A percentile compares a stretch with the other conserved stretches of the same genome.
These are phyloP conservation scores for Protomyces pachydermus DNA, from an alignment of 1,139 yeast genomes.

Conservation along the genomic window DNA sequence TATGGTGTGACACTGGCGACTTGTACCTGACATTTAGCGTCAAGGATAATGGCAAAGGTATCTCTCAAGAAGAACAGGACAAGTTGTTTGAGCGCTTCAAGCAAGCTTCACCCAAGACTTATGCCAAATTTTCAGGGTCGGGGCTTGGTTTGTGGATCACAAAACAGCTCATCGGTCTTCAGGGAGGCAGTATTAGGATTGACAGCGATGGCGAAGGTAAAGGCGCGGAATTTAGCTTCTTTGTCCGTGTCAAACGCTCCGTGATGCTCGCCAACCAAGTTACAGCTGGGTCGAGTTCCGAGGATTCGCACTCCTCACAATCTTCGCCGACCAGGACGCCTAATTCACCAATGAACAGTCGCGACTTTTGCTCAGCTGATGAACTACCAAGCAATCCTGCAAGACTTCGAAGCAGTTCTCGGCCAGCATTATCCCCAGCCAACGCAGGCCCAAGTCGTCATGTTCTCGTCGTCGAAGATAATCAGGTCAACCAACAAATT, in stretches of 20 bases:
- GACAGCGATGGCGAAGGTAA: constrained; percentile 25
- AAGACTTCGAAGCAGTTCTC: neutral
- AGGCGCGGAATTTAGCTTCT: constrained; percentile 32
- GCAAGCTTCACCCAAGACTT: constrained; percentile 33
- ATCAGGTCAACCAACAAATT: neutral
- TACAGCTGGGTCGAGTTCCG: neutral
- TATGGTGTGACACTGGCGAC: neutral
- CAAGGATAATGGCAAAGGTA: constrained; percentile 19
- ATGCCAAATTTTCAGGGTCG: constrained; percentile 33
- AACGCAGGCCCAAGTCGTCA: neutral
- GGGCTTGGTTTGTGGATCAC: constrained; percentile 33
- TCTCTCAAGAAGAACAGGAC: neutral
- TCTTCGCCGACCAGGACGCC: neutral
- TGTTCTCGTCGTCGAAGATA: neutral
- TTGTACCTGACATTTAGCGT: neutral
- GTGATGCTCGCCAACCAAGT: neutral
- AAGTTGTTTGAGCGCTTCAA: constrained; percentile 31
- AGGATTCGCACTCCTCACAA: neutral
- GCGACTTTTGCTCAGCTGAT: neutral
- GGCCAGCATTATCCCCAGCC: neutral
- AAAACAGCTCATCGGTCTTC: constrained; percentile 31
- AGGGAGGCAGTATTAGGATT: constrained; percentile 32
- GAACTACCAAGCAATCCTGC: neutral
- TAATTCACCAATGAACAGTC: neutral
- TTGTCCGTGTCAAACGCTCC: constrained; percentile 9